phyloP scores from a whole-genome alignment of 352 stramenopile species.

The Pythium aphanidermatum region DNA sequence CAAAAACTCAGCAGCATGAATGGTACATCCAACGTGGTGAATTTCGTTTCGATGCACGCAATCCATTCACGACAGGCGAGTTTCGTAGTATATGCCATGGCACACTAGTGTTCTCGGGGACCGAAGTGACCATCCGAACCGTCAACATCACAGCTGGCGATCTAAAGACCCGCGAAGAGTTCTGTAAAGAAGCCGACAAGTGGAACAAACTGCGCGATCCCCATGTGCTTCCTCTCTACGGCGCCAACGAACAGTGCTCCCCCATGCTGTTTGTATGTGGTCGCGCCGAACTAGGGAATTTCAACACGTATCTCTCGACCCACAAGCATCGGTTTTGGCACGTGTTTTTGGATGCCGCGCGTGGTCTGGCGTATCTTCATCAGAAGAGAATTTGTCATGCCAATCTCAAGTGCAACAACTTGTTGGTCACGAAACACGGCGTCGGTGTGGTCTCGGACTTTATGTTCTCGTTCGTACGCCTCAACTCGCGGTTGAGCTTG shows the following conservation, averaged over 20 bases:
- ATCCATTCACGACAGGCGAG: slow-evolving; percentile 12
- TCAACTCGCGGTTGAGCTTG: slow-evolving; percentile 18
- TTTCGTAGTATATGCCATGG: neutral
- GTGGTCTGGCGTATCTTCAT: slow-evolving; percentile 25
- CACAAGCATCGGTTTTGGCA: slow-evolving; percentile 20
- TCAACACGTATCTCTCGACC: slow-evolving; percentile 16
- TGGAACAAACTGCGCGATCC: slow-evolving; percentile 18
- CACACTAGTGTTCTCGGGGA: slow-evolving; percentile 6
- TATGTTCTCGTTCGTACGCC: slow-evolving; percentile 22
- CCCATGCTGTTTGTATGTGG: slow-evolving; percentile 18
- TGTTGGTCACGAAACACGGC: slow-evolving; percentile 21
- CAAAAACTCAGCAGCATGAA: neutral
- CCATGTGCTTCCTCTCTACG: slow-evolving; percentile 23
- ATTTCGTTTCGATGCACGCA: slow-evolving; percentile 3
- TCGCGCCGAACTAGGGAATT: slow-evolving; percentile 21
- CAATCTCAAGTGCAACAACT: slow-evolving; percentile 32
- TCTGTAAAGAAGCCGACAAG: slow-evolving; percentile 12
- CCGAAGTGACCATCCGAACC: slow-evolving; percentile 8
- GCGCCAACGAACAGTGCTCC: slow-evolving; percentile 12
- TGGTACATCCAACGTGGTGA: slow-evolving; percentile 5
- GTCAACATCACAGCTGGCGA: neutral
- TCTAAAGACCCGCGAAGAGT: slow-evolving; percentile 3
- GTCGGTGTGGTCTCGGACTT: slow-evolving; percentile 29
- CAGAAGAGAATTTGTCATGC: slow-evolving; percentile 18
- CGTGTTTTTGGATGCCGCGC: slow-evolving; percentile 28